Conservation (phyloP, 306 rosid genomes). For the Acmispon strigosus region DNA sequence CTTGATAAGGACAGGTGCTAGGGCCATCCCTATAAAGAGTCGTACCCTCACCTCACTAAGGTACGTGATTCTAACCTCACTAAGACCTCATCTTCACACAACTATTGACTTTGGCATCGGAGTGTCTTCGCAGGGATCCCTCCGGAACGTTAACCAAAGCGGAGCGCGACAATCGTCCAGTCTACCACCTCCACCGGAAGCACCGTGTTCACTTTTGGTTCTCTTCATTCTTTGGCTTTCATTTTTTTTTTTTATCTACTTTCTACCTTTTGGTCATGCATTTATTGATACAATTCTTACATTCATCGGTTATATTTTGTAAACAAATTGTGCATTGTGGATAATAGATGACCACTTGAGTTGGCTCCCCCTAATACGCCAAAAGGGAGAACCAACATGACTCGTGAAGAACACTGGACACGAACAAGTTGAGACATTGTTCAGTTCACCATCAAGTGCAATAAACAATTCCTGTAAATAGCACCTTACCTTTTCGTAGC, state of each 20-base stretch:
- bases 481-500: background rate
- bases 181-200: no score
- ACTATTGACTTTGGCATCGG: no score
- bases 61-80: no score
- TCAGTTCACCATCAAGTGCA: conserved; percentile 10
- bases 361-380: background rate
- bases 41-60: no score
- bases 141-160: no score
- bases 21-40: no score
- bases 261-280: background rate
- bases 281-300: background rate
- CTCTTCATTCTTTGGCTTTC: background rate
- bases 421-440: conserved; percentile 14
- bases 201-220: background rate
- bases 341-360: background rate
- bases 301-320: background rate
- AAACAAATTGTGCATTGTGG: background rate
- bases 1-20: no score
- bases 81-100: no score
- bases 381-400: conserved; percentile 11
- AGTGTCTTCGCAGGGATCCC: no score
- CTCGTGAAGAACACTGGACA: conserved; percentile 23
- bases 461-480: conserved; percentile 10
- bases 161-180: no score
- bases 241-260: background rate